Evolutionary conservation across 75 land plant genomes (phyloP).

Genomic region (Ceratopteris richardii): DNA sequence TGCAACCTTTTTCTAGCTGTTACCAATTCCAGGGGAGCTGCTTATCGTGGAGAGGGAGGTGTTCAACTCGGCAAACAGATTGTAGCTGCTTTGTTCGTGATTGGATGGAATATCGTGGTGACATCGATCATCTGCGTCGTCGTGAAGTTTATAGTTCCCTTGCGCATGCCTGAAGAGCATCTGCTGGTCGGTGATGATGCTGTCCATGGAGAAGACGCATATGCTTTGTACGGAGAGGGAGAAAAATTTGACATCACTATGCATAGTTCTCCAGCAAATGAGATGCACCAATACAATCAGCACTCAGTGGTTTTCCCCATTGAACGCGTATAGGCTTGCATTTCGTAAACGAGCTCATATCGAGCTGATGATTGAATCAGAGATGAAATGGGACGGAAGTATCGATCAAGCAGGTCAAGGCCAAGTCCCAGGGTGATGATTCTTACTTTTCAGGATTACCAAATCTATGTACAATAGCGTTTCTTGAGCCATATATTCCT

Average conservation of each 20-base stretch:
- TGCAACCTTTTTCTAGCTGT: slow-evolving; percentile 29
- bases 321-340: too few species aligned
- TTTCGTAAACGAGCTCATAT: too few species aligned
- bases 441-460: too few species aligned
- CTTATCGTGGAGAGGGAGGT: slow-evolving; percentile 61
- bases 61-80: slow-evolving; percentile 54
- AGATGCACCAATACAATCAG: too few species aligned
- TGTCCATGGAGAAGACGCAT: slow-evolving; percentile 76
- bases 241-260: slow-evolving; percentile 35
- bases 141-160: slow-evolving; percentile 46
- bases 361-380: too few species aligned
- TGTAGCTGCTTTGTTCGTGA: slow-evolving; percentile 49
- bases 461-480: too few species aligned
- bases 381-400: too few species aligned
- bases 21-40: slow-evolving; percentile 33
- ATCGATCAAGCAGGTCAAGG: too few species aligned
- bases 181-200: slow-evolving; percentile 74
- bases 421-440: too few species aligned
- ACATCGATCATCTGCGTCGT: slow-evolving; percentile 50
- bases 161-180: slow-evolving; percentile 65
- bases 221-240: slow-evolving; percentile 69
- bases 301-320: too few species aligned
- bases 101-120: slow-evolving; percentile 58
- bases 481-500: too few species aligned
- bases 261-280: too few species aligned